Conservation (phyloP, 192 early-diverging fungal species). For the Mortierella claussenii region DNA sequence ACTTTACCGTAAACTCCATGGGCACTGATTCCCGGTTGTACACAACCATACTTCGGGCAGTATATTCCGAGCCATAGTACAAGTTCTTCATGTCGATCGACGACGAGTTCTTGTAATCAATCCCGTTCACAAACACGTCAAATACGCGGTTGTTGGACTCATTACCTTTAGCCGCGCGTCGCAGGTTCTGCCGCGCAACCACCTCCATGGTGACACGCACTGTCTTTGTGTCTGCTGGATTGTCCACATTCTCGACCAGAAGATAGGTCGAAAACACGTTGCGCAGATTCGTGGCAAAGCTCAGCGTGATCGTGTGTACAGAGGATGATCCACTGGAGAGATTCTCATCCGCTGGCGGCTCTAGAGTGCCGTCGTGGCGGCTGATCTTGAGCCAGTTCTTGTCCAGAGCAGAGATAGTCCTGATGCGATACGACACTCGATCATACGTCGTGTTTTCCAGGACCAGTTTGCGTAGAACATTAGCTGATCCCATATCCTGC, state of each 20-base stretch:
- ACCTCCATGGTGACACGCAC: constrained; percentile 77
- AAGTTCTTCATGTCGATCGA: constrained; percentile 77
- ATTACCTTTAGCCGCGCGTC: constrained; percentile 44
- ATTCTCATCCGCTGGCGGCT: constrained; percentile 50
- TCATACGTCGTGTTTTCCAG: constrained; percentile 68
- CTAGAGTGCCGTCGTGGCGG: constrained; percentile 77
- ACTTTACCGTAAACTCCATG: constrained; percentile 76
- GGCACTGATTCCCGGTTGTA: constrained; percentile 78
- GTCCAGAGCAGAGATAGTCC: constrained; percentile 65
- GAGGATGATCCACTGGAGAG: constrained; percentile 30
- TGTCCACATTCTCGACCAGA: constrained; percentile 77
- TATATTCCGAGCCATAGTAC: constrained; percentile 78
- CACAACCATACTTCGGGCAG: constrained; percentile 77
- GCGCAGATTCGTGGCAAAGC: constrained; percentile 65
- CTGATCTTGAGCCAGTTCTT: constrained; percentile 74
- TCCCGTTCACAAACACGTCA: constrained; percentile 78
- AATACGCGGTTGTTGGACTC: constrained; percentile 69
- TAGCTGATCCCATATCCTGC: constrained; percentile 69
- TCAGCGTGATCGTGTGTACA: constrained; percentile 67
- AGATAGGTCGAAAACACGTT: constrained; percentile 79
- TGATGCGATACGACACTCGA: constrained; percentile 69
- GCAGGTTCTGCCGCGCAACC: constrained; percentile 61
- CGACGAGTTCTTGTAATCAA: constrained; percentile 57
- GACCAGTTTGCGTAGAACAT: constrained; percentile 69
- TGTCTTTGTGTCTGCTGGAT: constrained; percentile 77